These are phyloP conservation scores for Suillus decipiens DNA, from an alignment of 768 basidiomycete species.

Conservation along the genomic window DNA sequence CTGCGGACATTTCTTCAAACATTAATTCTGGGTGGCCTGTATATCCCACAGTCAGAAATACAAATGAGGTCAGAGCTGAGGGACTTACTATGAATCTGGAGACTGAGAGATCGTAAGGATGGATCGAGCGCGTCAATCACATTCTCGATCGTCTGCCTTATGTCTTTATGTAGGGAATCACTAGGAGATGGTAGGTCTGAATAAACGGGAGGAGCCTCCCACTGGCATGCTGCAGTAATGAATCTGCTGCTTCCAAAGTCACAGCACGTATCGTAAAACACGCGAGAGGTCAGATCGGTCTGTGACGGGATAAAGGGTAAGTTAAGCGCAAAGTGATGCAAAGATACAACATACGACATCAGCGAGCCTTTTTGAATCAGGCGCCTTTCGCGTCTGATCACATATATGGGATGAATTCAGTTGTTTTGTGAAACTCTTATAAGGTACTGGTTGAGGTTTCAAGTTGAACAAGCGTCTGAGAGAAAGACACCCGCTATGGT, in stretches of 20 bases:
- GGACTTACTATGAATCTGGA: conserved; percentile 68
- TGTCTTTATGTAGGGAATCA: conserved; percentile 29
- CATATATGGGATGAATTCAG: background rate
- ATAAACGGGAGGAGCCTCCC: conserved; percentile 46
- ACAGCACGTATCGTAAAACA: conserved; percentile 44
- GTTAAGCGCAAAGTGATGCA: conserved; percentile 4
- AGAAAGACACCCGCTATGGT: conserved; percentile 21
- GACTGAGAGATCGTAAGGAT: conserved; percentile 62
- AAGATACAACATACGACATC: background rate
- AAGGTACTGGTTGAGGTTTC: background rate
- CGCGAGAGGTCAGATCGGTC: conserved; percentile 20
- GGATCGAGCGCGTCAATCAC: conserved; percentile 52
- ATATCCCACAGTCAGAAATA: conserved; percentile 6
- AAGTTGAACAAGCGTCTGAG: conserved; percentile 23
- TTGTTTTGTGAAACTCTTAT: conserved; percentile 2
- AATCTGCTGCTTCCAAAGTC: conserved; percentile 40
- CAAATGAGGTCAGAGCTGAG: conserved; percentile 11
- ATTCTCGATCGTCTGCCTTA: conserved; percentile 54
- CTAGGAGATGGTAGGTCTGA: conserved; percentile 20
- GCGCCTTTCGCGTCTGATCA: background rate
- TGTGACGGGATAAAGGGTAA: background rate
- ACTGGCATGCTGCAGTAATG: conserved; percentile 30
- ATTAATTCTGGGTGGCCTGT: conserved; percentile 65
- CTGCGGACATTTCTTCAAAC: conserved; percentile 63
- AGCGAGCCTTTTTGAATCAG: background rate